Evolutionary conservation across 1,139 yeast genomes (phyloP), one percentile per base, ranked within the genome.

Genomic region (Debaryomycetaceae sp.): DNA sequence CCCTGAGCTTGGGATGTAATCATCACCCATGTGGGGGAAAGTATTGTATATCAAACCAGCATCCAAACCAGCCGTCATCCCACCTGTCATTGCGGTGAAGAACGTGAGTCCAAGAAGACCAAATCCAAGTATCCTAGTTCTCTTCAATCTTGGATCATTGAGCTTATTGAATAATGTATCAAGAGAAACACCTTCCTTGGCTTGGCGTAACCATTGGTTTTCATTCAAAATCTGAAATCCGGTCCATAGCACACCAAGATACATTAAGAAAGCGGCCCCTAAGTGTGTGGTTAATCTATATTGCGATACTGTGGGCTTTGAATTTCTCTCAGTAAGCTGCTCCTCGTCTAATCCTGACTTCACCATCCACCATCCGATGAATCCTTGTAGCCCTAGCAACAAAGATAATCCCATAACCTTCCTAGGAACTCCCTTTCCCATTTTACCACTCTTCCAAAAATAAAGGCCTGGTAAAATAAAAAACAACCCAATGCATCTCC

Each of bases 351-450:
- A 75, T 33, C 99, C 99, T 5, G 96, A 87, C 54, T 86, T 83
- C 42, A 94, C 98, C 99, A 94, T 94, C 99, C 99, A 94, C 98
- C 98, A 94, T 30, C 98, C 98, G 52, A 94, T 85, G 40, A 83
- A 84, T 36, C 98, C 98, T 70, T 94, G 98, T 35, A 94, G 67
- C 9, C 96, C 98, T 43, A 94, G 73, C 40, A 92, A 68, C 1
- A 76, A 81, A 32, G 95, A 78, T 38, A 94, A 76, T 2, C 87
- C 85, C 18, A 86, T 63, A 15, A 92, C 70, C 46, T 89, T 74
- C 43, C 70, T 70, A 37, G 89, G 83, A 3, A 87, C 83, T 47
- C 80, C 82, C 2, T 78, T 65, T 3, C 89, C 81, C n/a, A 91
- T 80, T 50, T 71, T 79, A 34, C 80, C 78, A 1, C 82, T 67